phyloP scores from a whole-genome alignment of 345 rosid genomes.

The Anastatica hierochuntica region DNA sequence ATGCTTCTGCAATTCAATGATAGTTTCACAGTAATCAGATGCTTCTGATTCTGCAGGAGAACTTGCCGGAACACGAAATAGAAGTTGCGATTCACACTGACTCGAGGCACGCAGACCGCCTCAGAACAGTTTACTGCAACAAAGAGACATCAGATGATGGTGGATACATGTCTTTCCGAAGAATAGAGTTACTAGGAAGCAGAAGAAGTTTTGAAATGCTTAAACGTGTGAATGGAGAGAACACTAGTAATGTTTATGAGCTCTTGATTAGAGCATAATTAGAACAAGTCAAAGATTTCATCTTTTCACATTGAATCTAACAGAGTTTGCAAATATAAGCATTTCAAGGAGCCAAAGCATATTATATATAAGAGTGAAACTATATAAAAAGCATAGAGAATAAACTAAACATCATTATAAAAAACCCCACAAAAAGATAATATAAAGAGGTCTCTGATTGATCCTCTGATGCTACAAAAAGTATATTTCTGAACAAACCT shows the following conservation, averaged over 20 bases:
- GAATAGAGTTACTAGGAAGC: slow-evolving; percentile 74
- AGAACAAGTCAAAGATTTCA: too few species aligned
- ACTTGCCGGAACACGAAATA: slow-evolving; percentile 54
- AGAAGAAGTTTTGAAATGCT: slow-evolving; percentile 69
- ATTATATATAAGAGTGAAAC: not conserved
- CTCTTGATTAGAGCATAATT: slow-evolving; percentile 82
- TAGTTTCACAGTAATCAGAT: not conserved
- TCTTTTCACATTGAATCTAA: slow-evolving; percentile 6
- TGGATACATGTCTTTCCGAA: slow-evolving; percentile 39
- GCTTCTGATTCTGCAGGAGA: slow-evolving; percentile 42
- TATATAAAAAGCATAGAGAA: slow-evolving; percentile 9
- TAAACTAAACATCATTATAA: too few species aligned
- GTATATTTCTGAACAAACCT: slow-evolving; percentile 25
- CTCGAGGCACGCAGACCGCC: slow-evolving; percentile 78
- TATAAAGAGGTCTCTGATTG: slow-evolving; percentile 1
- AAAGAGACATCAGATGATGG: too few species aligned
- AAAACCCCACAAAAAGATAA: slow-evolving; percentile 15
- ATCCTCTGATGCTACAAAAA: slow-evolving; percentile 25
- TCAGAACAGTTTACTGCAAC: too few species aligned
- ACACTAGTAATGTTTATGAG: slow-evolving; percentile 69
- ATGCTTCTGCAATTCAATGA: not conserved
- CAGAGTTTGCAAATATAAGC: slow-evolving; percentile 15
- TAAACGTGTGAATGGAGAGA: slow-evolving; percentile 71
- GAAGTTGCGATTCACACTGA: slow-evolving; percentile 77
- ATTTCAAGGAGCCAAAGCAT: slow-evolving; percentile 10